Evolutionary conservation across 2,329 filamentous ascomycete genomes (phyloP), one percentile per base, ranked within the genome.

Genomic region (Ophiocordyceps robertsii): DNA sequence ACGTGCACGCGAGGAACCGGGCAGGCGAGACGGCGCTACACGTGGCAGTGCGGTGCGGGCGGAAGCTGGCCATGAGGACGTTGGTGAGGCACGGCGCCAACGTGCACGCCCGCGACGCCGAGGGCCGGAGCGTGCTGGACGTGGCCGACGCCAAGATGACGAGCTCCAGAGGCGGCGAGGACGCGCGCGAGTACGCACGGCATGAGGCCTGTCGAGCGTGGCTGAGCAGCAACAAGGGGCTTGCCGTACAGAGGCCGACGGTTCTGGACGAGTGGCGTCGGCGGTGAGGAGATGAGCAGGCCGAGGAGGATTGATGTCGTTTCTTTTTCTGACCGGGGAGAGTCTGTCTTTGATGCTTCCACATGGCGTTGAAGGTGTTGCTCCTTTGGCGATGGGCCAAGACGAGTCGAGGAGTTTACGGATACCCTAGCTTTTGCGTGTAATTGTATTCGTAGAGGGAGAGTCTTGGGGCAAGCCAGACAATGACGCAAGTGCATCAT

Each of bases 21-120:
- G 56, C 60, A 1, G 73, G 73, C 35, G 73, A 77, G 56, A 77
- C 73, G 0, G 66, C 72, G 0, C 59, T 77, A 27, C 69, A 75
- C 33, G 52, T 77, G 9, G 73, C 73, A 0, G 70, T 72, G 2
- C 64, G 70, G 3, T 60, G 67, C 17, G 73, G 73, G 0, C 65
- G 69, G 41, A 75, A 75, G 55, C 62, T 72, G 3, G 72, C 72
- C 1, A 56, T 70, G 27, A 64, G 62, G 12, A 63, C 66, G 8
- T 58, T 76, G 11, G 57, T 69, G 12, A 58, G 64, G n/a, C 49
- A 59, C 6, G 66, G 67, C 0, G 71, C 72, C 11, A 71, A 67
- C 29, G 65, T 72, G 1, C 58, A 69, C 29, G 68, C 57, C 8
- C 59, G 68, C 2, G 69, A 75, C 41, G 59, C 58, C 0, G 56